A percentile compares a stretch with the other conserved stretches of the same genome.
Evolutionary conservation across 495 filamentous ascomycete species (phyloP).

Genomic region (Tetracladium marchalianum): DNA sequence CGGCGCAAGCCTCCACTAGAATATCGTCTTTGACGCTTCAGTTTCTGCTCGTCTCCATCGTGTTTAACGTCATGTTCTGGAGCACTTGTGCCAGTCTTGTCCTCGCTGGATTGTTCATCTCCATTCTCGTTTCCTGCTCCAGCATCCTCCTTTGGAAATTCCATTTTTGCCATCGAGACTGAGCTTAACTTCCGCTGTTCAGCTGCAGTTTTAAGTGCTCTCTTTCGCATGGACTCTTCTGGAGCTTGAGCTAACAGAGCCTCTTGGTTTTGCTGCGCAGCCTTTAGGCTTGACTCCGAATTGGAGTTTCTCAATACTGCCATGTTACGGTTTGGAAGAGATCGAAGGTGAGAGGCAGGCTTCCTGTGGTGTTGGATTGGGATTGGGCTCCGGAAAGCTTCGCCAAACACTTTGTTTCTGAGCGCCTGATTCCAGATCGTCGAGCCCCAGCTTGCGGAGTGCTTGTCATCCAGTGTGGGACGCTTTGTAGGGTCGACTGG

Average conservation of each 20-base stretch:
- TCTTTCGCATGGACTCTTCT: constrained; percentile 18
- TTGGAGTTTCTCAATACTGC: constrained; percentile 11
- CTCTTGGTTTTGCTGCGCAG: constrained; percentile 9
- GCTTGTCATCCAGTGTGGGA: constrained; percentile 35
- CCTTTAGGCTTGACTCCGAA: constrained; percentile 19
- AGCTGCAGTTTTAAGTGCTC: constrained; percentile 17
- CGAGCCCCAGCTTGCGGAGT: constrained; percentile 82
- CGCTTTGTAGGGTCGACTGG: constrained; percentile 13
- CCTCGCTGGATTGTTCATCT: constrained; percentile 24
- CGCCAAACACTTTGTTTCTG: constrained; percentile 84
- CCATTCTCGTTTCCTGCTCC: constrained; percentile 10
- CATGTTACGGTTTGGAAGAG: constrained; percentile 33
- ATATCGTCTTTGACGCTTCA: constrained; percentile 52
- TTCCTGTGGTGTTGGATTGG: constrained; percentile 44
- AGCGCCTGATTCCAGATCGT: constrained; percentile 85
- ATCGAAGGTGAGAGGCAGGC: constrained; percentile 52
- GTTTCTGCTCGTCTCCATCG: constrained; percentile 23
- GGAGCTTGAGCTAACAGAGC: not conserved
- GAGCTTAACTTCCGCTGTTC: constrained; percentile 3
- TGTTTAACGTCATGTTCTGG: constrained; percentile 40
- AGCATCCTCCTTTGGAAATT: not conserved
- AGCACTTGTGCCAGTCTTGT: constrained; percentile 44
- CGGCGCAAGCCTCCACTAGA: constrained; percentile 71
- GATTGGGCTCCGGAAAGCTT: constrained; percentile 81
- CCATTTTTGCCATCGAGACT: not conserved